A percentile compares a stretch with the other conserved stretches of the same genome.
These are phyloP conservation scores for Clonostachys solani DNA, from an alignment of 2,329 filamentous ascomycete species.

Conservation along the genomic window DNA sequence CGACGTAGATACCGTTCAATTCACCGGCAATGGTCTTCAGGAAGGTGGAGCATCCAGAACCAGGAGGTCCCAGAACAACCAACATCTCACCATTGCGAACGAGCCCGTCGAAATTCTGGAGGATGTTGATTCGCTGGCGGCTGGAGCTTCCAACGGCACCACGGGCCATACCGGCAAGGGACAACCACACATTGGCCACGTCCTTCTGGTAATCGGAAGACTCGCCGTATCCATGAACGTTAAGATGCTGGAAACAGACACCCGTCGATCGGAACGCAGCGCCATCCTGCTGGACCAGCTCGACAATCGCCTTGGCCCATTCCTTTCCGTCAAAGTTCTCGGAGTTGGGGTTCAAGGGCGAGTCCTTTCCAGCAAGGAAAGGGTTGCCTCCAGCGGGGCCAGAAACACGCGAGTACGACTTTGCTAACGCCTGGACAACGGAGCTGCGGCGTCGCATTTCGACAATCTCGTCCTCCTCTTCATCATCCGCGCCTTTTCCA, in stretches of 20 bases:
- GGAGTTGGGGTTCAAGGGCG: slow-evolving; percentile 48
- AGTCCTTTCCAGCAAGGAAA: slow-evolving; percentile 42
- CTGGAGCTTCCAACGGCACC: slow-evolving; percentile 48
- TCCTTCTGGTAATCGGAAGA: slow-evolving; percentile 69
- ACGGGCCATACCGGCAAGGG: slow-evolving; percentile 34
- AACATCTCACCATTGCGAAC: slow-evolving; percentile 71
- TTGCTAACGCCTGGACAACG: slow-evolving; percentile 50
- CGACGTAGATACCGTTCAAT: slow-evolving; percentile 73
- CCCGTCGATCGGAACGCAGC: slow-evolving; percentile 56
- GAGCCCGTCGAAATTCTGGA: slow-evolving; percentile 63
- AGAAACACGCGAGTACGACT: slow-evolving; percentile 48
- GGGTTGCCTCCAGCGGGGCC: slow-evolving; percentile 36
- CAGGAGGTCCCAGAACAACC: slow-evolving; percentile 69
- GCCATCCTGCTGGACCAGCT: slow-evolving; percentile 46
- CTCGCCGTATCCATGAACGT: slow-evolving; percentile 63
- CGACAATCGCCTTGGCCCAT: slow-evolving; percentile 58
- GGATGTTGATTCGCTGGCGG: slow-evolving; percentile 60
- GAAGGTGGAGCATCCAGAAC: slow-evolving; percentile 77
- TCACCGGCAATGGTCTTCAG: slow-evolving; percentile 82
- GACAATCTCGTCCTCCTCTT: slow-evolving; percentile 24
- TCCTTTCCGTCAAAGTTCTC: slow-evolving; percentile 47
- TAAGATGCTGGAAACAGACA: slow-evolving; percentile 63
- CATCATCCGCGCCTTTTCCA: slow-evolving; percentile 15
- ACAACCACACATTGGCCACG: slow-evolving; percentile 57
- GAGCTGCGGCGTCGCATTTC: slow-evolving; percentile 47